phyloP scores from a whole-genome alignment of 768 basidiomycete genomes.

The Phylloporus sp. region DNA sequence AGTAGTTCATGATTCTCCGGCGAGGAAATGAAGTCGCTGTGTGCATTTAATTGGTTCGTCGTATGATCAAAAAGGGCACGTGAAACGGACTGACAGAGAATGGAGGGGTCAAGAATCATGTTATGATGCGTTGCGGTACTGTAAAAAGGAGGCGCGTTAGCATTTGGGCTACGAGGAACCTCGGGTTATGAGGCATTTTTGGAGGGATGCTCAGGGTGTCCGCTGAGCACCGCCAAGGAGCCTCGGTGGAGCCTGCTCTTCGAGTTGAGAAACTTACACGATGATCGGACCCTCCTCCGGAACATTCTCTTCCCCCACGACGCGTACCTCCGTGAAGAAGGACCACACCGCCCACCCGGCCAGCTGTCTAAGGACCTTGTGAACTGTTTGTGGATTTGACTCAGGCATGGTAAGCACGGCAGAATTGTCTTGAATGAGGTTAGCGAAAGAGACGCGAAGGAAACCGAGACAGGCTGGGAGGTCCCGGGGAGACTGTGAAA shows the following conservation, averaged over 20 bases:
- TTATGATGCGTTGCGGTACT: conserved; percentile 89
- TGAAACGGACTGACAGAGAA: conserved; percentile 58
- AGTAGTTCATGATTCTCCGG: conserved; percentile 76
- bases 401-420: conserved; percentile 19
- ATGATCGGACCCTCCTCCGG: conserved; percentile 87
- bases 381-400: conserved; percentile 43
- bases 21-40: conserved; percentile 80
- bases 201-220: background rate
- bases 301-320: conserved; percentile 86
- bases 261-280: conserved; percentile 53
- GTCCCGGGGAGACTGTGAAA: background rate
- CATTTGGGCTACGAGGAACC: conserved; percentile 2
- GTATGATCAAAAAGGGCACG: conserved; percentile 11
- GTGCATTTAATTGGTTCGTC: conserved; percentile 17
- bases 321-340: conserved; percentile 85
- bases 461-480: background rate
- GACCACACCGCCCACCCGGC: conserved; percentile 72
- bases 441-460: conserved; percentile 3
- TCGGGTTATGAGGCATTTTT: background rate
- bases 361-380: conserved; percentile 65
- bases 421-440: conserved; percentile 3
- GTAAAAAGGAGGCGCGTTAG: conserved; percentile 15
- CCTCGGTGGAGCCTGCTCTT: background rate
- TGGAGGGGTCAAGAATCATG: conserved; percentile 88
- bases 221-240: conserved; percentile 3